Evolutionary conservation across 805 yeast genomes (phyloP).

Genomic region (Candida loeiensis): DNA sequence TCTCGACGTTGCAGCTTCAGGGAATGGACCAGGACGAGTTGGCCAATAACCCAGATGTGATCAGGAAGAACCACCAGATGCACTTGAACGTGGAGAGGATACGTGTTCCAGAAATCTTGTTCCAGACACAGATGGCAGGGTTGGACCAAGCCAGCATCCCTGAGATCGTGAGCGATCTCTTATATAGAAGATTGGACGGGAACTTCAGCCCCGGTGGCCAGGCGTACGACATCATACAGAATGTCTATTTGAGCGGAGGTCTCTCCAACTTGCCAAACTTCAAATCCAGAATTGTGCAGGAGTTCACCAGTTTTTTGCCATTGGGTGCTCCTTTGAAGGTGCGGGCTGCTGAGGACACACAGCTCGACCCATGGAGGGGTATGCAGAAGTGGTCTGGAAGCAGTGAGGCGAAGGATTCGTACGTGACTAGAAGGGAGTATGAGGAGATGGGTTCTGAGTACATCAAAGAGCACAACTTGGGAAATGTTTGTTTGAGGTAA

Average conservation of each 20-base stretch:
- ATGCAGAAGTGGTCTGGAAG: constrained; percentile 75
- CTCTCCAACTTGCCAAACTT: constrained; percentile 63
- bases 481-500: constrained; percentile 49
- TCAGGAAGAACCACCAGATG: constrained; percentile 85
- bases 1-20: constrained; percentile 43
- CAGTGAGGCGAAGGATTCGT: constrained; percentile 43
- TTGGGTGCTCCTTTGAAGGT: constrained; percentile 58
- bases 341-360: constrained; percentile 62
- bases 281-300: constrained; percentile 61
- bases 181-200: constrained; percentile 57
- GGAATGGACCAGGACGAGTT: constrained; percentile 41
- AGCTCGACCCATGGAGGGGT: constrained; percentile 88
- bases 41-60: constrained; percentile 55
- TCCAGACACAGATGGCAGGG: constrained; percentile 93
- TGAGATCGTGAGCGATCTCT: constrained; percentile 68
- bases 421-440: constrained; percentile 68
- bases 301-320: constrained; percentile 71
- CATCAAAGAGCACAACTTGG: constrained; percentile 79
- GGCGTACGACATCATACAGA: constrained; percentile 49
- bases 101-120: constrained; percentile 85
- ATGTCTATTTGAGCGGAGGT: constrained; percentile 87
- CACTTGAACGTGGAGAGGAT: constrained; percentile 89
- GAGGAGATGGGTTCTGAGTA: constrained; percentile 89
- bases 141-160: constrained; percentile 92
- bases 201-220: constrained; percentile 54